Base-by-base conservation (phyloP, 2,329 filamentous ascomycete genomes). In the Colletotrichum lentis region DNA sequence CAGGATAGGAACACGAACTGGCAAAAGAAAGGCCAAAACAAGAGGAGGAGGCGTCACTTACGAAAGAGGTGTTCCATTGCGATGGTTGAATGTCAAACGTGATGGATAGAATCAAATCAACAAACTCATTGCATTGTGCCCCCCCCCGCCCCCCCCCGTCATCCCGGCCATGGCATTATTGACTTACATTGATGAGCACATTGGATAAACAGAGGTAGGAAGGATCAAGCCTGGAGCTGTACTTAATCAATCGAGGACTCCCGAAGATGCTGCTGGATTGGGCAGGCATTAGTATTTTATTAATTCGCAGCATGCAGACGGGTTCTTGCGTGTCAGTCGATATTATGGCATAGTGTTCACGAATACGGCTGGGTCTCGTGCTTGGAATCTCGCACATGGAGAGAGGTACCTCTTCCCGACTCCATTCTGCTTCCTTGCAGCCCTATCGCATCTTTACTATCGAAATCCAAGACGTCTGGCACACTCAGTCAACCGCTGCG, bases 51-150 rank as follows among this genome's bases (percentile, higher is more conserved):
- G 66, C 66, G 59, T 57, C 64, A 52, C 55, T 69, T 39, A 69
- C 55, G 62, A 69, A 52, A 65, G 62, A 50, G 66, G 55, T 66
- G 55, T 65, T 69, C 49, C 62, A 56, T 50, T 65, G 66, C 16
- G 66, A 61, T 56, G 62, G 55, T 57, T 55, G 50, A 61, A 61
- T 65, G 50, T 69, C 43, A 52, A 65, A 56, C 66, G 66, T 46
- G 47, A 52, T 56, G 49, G 43, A 56, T 66, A 69, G 55, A 56
- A 49, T 61, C n/a, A 56, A 65, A 55, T 56, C 50, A 69, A 64
- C 31, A 53, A 31, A 44, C 18, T 52, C 50, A 52, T 61, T 69
- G 61, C 66, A 66, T 61, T 56, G 20, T 31, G 22, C 24, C 18
- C 24, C 11, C n/a, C 41, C 8, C 56, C 52, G 20, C 20, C 18